Evolutionary conservation across 805 yeast genomes (phyloP).

Genomic region (Nakazawaea molendinolei): DNA sequence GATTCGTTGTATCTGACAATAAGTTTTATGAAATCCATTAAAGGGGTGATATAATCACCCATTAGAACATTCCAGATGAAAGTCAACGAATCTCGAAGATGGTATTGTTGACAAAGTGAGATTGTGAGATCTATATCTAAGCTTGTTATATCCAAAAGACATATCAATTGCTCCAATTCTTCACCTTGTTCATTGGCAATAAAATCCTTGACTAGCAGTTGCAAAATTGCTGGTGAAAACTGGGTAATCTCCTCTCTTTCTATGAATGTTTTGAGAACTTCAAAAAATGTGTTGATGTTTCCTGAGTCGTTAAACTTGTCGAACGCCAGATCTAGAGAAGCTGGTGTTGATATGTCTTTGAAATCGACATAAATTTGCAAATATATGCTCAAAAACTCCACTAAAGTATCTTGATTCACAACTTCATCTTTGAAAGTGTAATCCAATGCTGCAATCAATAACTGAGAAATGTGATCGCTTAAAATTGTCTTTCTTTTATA

Average conservation of each 20-base stretch:
- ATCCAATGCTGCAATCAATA: conserved; percentile 47
- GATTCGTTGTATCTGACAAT: conserved; percentile 12
- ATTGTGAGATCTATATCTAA: conserved; percentile 78
- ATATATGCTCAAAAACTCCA: conserved; percentile 27
- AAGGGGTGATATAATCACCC: conserved; percentile 66
- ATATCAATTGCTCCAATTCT: conserved; percentile 58
- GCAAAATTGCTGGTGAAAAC: conserved; percentile 60
- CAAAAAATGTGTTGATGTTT: conserved; percentile 38
- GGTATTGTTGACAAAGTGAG: conserved; percentile 47
- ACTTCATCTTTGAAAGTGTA: conserved; percentile 28
- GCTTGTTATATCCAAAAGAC: conserved; percentile 57
- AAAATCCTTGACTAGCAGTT: conserved; percentile 51
- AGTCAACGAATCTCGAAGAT: conserved; percentile 54
- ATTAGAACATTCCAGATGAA: conserved; percentile 70
- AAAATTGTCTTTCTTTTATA: conserved; percentile 41
- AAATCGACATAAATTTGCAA: conserved; percentile 36
- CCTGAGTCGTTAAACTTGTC: conserved; percentile 33
- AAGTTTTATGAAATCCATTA: conserved; percentile 46
- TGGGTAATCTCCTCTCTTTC: conserved; percentile 34
- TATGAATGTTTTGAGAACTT: conserved; percentile 45
- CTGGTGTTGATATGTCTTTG: conserved; percentile 21
- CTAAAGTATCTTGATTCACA: conserved; percentile 5
- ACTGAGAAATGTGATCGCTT: conserved; percentile 45
- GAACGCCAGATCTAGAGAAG: conserved; percentile 36
- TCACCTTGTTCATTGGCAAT: conserved; percentile 34